phyloP scores from a whole-genome alignment of 2,329 filamentous ascomycete genomes.

The Aspergillus hortae region DNA sequence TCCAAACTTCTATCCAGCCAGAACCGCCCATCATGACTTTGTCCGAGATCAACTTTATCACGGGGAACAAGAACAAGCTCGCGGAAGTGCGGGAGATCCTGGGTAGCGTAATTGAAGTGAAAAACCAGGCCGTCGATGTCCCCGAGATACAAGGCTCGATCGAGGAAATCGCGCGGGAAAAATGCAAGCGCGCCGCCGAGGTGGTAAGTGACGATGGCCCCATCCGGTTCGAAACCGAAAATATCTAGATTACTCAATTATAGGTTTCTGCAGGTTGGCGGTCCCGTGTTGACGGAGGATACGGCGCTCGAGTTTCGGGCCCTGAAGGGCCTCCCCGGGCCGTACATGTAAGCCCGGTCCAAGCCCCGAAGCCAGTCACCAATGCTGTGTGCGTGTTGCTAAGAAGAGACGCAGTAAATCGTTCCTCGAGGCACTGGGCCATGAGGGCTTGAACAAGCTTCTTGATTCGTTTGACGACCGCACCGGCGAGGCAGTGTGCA shows the following conservation, averaged over 20 bases:
- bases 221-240: not conserved
- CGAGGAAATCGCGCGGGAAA: conserved; percentile 86
- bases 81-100: conserved; percentile 85
- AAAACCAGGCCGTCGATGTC: conserved; percentile 72
- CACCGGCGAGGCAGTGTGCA: conserved; percentile 88
- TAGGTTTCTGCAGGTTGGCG: conserved; percentile 58
- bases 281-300: conserved; percentile 92
- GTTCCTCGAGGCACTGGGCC: conserved; percentile 81
- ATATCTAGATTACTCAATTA: not conserved
- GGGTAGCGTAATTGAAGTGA: conserved; percentile 66
- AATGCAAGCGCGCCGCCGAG: conserved; percentile 78
- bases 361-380: too few relatives aligned
- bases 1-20: too few relatives aligned
- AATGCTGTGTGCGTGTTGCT: not conserved
- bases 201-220: conserved; percentile 51
- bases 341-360: conserved; percentile 70
- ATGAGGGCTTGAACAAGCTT: conserved; percentile 82
- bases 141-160: conserved; percentile 88
- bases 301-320: conserved; percentile 92
- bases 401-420: conserved; percentile 66
- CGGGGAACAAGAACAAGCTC: conserved; percentile 92
- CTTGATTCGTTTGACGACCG: conserved; percentile 87
- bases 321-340: conserved; percentile 83
- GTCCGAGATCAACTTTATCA: conserved; percentile 81
- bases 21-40: conserved; percentile 39